These are phyloP conservation scores for Ganoderma multipileum DNA, from an alignment of 1,284 basidiomycete genomes.

Conservation along the genomic window DNA sequence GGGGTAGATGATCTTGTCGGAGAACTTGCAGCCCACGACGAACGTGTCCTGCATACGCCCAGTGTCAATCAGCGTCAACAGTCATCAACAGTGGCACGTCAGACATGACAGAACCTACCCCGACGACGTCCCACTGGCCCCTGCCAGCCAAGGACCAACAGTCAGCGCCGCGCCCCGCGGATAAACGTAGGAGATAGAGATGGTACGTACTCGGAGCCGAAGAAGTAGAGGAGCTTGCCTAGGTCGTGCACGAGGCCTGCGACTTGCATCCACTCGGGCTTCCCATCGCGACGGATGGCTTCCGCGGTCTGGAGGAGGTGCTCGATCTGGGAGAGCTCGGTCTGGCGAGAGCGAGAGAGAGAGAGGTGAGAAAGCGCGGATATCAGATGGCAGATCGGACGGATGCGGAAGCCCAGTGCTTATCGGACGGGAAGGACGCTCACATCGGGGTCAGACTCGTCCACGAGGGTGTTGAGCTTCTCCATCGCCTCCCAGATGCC, in stretches of 20 bases:
- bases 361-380: not conserved
- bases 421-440: slow-evolving; percentile 8
- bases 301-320: slow-evolving; percentile 93
- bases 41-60: slow-evolving; percentile 73
- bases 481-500: slow-evolving; percentile 92
- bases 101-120: slow-evolving; percentile 53
- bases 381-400: slow-evolving; percentile 1
- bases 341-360: slow-evolving; percentile 48
- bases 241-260: slow-evolving; percentile 90
- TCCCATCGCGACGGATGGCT: slow-evolving; percentile 87
- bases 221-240: slow-evolving; percentile 84
- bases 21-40: slow-evolving; percentile 86
- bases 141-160: slow-evolving; percentile 35
- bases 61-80: slow-evolving; percentile 9
- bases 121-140: slow-evolving; percentile 94
- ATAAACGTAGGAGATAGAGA: slow-evolving; percentile 2
- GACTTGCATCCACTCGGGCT: slow-evolving; percentile 91
- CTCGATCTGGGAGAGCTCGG: slow-evolving; percentile 84
- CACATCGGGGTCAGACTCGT: slow-evolving; percentile 89
- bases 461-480: slow-evolving; percentile 86
- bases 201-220: slow-evolving; percentile 67
- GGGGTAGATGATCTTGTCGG: slow-evolving; percentile 86
- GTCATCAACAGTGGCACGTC: not conserved
- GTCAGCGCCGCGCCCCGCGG: slow-evolving; percentile 13
- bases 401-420: not conserved